These are phyloP conservation scores for Fusarium sp. DNA, from an alignment of 2,329 filamentous ascomycete genomes.

Conservation along the genomic window DNA sequence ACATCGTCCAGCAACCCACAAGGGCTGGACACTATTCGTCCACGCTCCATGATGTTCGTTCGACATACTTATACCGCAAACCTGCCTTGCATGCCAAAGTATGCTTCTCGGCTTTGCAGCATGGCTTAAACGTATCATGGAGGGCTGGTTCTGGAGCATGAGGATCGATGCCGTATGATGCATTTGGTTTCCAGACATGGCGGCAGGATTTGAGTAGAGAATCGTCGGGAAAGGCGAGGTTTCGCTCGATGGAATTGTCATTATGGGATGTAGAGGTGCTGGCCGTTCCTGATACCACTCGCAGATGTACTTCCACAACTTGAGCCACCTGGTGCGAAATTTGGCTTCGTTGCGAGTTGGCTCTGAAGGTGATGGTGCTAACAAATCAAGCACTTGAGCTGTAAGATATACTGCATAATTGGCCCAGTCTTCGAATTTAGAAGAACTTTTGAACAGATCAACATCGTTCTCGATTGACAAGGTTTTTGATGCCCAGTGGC, in stretches of 20 bases:
- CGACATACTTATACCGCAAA: conserved; percentile 65
- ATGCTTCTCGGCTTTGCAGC: conserved; percentile 53
- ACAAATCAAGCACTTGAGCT: conserved; percentile 58
- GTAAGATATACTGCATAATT: conserved; percentile 64
- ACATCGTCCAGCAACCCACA: conserved; percentile 65
- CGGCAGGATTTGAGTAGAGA: conserved; percentile 63
- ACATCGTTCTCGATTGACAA: conserved; percentile 49
- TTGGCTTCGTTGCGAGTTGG: conserved; percentile 41
- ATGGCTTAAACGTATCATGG: conserved; percentile 58
- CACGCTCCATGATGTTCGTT: conserved; percentile 66
- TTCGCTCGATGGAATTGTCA: conserved; percentile 55
- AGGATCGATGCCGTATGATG: conserved; percentile 66
- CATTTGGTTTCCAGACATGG: conserved; percentile 66
- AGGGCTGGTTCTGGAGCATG: conserved; percentile 61
- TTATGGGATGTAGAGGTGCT: conserved; percentile 52
- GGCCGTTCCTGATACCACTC: conserved; percentile 56
- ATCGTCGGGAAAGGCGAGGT: conserved; percentile 63
- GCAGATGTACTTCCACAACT: conserved; percentile 55
- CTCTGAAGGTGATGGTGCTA: conserved; percentile 45
- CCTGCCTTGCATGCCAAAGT: conserved; percentile 65
- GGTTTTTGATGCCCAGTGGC: conserved; percentile 58
- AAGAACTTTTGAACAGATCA: conserved; percentile 51
- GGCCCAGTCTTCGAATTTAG: conserved; percentile 61
- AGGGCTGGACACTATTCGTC: conserved; percentile 66
- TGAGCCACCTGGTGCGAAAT: conserved; percentile 52